Base-by-base conservation (phyloP, 164 flowering plant genomes). In the Euptelea pleiosperma region DNA sequence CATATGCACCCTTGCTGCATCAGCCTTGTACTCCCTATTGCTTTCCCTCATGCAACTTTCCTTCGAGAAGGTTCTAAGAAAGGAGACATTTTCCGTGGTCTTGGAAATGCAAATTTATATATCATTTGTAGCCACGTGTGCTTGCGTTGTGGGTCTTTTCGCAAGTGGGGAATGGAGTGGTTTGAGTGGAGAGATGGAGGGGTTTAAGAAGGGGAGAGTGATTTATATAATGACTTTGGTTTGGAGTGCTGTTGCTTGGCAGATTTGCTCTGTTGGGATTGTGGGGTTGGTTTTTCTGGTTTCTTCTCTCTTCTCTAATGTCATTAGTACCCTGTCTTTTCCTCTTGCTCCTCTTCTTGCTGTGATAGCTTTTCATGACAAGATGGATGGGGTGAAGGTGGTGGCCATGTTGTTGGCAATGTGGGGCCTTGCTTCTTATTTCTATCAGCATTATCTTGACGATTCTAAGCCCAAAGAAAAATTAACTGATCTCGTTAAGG, bases 241-340 rank as follows among this genome's bases (percentile, higher is more conserved):
- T 22, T 61, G 73, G 73, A 65, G 55, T 12, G 65, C 70, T 6
- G 31, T 73, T 19, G 50, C 55, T n/a, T 73, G 73, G 73, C 76
- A 73, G 50, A 18, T 73, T 24, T 46, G 22, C 31, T 40, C 70
- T 18, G 43, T 69, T 57, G 76, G 76, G 18, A 24, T 34, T 16
- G 39, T 68, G 5, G 70, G 70, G 14, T 48, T 73, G 67, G 50
- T 65, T 15, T 64, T 65, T 43, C 37, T 26, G 26, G 73, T 62
- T 1, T 69, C 73, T 40, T 62, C 76, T 40, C 68, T 73, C 40
- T 73, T 73, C 54, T 65, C 70, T 25, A 73, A 73, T 58, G 76
- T 73, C n/a, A 69, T 69, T 12, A 57, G 73, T 25, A 69, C 73
- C n/a, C 0, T 69, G 52, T 36, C 55, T 25, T 51, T 69, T 65